These are phyloP conservation scores for Gossypium arboreum DNA, from an alignment of 345 rosid genomes.

Conservation along the genomic window DNA sequence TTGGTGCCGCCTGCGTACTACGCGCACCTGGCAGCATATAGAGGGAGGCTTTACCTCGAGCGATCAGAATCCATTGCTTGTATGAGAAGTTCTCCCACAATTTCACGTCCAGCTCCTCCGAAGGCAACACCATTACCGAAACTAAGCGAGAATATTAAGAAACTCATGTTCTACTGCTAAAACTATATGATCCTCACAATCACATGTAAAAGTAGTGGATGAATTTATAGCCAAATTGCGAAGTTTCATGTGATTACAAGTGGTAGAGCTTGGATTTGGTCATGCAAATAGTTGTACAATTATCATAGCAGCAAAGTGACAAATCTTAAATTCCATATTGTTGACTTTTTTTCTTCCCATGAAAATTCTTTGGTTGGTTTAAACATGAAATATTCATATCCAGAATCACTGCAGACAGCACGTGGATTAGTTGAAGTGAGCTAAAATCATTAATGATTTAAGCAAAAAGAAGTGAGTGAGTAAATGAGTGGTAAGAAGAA, in stretches of 20 bases:
- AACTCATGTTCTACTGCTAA: constrained; percentile 93
- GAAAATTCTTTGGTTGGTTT: background rate
- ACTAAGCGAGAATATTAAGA: constrained; percentile 78
- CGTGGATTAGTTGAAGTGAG: background rate
- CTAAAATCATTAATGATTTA: background rate
- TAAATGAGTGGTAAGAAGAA: background rate
- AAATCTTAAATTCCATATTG: background rate
- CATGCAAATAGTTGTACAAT: background rate
- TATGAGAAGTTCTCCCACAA: constrained; percentile 36
- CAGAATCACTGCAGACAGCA: background rate
- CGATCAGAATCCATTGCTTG: constrained; percentile 48
- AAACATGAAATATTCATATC: background rate
- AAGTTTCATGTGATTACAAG: no score
- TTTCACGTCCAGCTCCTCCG: constrained; percentile 67
- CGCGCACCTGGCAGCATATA: constrained; percentile 95
- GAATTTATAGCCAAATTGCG: no score
- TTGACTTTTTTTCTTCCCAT: no score
- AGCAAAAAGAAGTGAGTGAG: constrained; percentile 4
- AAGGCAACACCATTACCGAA: constrained; percentile 76
- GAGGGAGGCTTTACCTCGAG: constrained; percentile 90
- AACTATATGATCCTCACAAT: constrained; percentile 7
- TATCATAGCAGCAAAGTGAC: background rate
- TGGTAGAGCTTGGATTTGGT: no score
- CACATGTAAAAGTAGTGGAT: background rate
- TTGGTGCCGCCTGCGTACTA: constrained; percentile 92